Base-by-base conservation (phyloP, 768 basidiomycete genomes). In the Collybiopsis luxurians region DNA sequence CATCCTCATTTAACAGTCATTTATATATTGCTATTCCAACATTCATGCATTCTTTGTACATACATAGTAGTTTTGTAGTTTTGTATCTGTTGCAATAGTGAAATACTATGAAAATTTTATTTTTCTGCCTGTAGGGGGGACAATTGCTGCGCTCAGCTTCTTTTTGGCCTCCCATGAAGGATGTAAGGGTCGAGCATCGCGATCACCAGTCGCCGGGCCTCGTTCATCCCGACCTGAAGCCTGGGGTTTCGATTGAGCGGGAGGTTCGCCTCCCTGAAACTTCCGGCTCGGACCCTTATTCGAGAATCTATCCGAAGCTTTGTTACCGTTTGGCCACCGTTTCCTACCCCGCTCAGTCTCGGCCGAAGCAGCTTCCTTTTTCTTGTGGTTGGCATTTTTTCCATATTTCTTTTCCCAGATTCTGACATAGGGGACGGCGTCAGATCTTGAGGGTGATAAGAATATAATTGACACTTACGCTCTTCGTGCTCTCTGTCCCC, bases 331-430 rank as follows among this genome's bases (percentile, higher is more conserved):
- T 19, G 26, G 51, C 59, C 55, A 53, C 24, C 55, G 50, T 36
- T 55, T 59, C 44, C 53, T 39, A 43, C 58, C 58, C 13, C 45
- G 45, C 12, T 49, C 58, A 19, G 7, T 39, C 24, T 54, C 53
- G 17, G 17, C 21, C 30, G 63, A 60, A 45, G 66, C 67, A 0
- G 67, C 70, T 66, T 79, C 78, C 61, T 84, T 88, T 71, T 89
- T 89, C 72, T 95, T 81, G 69, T 98, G 96, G 68, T 96, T 97
- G 23, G 96, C 95, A 59, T 86, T 84, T 59, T 78, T 82, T 47
- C 96, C 96, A 64, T 85, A 98, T 71, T 95, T 98, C 75, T 94
- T 95, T 73, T 98, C 96, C 95, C 96, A 98, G 62, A 98, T 97
- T 2, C 95, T 98, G n/a, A n/a, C n/a, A n/a, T 64, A 40, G 50